These are phyloP conservation scores for Globisporangium megalacanthum DNA, from an alignment of 352 stramenopile genomes.

Conservation along the genomic window DNA sequence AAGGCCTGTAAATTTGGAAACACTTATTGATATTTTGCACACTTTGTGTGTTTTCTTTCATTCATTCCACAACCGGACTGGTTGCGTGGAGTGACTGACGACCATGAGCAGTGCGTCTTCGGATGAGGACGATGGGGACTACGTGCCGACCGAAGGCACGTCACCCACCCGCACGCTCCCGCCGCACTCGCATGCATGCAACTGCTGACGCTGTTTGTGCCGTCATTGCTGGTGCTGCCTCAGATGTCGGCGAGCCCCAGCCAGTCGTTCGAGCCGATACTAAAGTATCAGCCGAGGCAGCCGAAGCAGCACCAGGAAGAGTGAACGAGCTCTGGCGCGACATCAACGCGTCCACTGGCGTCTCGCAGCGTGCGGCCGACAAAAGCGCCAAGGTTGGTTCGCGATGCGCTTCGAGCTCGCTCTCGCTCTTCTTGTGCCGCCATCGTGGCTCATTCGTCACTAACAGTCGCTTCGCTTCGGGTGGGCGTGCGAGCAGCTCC, in stretches of 20 bases:
- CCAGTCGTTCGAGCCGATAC: neutral
- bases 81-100: too few species aligned
- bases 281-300: too few species aligned
- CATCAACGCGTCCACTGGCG: constrained; percentile 49
- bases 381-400: constrained; percentile 52
- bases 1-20: neutral
- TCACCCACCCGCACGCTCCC: neutral
- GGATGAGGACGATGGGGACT: constrained; percentile 65
- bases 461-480: neutral
- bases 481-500: constrained; percentile 21
- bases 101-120: constrained; percentile 50
- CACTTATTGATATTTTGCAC: neutral
- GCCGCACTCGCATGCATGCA: neutral
- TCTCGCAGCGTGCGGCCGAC: constrained; percentile 41
- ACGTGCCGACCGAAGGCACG: constrained; percentile 48
- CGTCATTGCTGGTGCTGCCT: neutral
- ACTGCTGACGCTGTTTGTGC: neutral
- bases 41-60: neutral
- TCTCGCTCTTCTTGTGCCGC: neutral
- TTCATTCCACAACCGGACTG: neutral
- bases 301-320: neutral
- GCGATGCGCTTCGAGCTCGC: neutral
- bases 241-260: neutral
- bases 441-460: too few species aligned
- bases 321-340: constrained; percentile 60